These are phyloP conservation scores for Rhododendron vialii DNA, from an alignment of 148 eudicot genomes.

Conservation along the genomic window DNA sequence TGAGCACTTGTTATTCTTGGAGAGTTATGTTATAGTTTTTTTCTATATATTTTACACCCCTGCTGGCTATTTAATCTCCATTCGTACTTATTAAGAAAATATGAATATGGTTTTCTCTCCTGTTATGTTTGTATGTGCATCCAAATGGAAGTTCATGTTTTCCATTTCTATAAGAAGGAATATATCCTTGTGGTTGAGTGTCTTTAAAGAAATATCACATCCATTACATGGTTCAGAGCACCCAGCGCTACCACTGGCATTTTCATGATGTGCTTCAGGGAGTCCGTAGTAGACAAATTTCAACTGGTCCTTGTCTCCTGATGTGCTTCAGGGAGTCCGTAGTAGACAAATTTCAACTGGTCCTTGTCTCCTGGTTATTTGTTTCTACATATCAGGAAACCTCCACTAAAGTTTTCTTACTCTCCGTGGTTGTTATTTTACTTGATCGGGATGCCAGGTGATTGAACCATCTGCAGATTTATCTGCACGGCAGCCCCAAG, in stretches of 20 bases:
- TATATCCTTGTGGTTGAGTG: background rate
- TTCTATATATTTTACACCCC: background rate
- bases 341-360: background rate
- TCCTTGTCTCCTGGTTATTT: slow-evolving; percentile 2
- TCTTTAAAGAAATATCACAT: background rate
- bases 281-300: background rate
- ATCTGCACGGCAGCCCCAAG: slow-evolving; percentile 23
- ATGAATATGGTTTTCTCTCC: background rate
- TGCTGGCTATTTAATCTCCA: background rate
- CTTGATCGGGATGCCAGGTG: slow-evolving; percentile 23
- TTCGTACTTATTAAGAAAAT: background rate
- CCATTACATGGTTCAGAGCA: background rate
- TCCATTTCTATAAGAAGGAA: background rate
- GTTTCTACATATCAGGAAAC: background rate
- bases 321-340: background rate
- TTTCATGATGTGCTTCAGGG: background rate
- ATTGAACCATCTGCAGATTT: slow-evolving; percentile 39
- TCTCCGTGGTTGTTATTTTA: background rate
- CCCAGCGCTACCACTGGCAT: background rate
- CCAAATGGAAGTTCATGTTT: background rate
- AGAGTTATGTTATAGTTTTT: background rate
- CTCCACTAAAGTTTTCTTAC: background rate
- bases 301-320: background rate
- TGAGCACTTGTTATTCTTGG: background rate
- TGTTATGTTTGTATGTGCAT: background rate